Conservation (phyloP, 148 eudicot genomes). For the Cornus controversa region DNA sequence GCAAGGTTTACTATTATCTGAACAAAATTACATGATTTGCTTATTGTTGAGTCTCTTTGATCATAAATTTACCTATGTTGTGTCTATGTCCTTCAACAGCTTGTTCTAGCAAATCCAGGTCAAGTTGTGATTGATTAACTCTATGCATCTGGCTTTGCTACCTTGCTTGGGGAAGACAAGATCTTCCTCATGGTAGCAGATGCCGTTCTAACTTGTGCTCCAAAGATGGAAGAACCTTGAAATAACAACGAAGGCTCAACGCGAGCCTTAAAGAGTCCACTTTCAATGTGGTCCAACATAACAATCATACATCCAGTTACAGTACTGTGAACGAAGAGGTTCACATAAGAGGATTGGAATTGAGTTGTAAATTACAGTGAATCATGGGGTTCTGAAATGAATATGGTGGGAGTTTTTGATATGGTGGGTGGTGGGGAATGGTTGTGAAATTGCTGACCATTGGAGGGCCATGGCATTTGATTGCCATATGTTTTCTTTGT, state of each 20-base stretch:
- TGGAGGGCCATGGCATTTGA: background rate
- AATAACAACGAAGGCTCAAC: background rate
- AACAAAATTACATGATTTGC: background rate
- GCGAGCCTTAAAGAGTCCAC: background rate
- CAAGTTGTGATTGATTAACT: conserved; percentile 50
- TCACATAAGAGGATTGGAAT: background rate
- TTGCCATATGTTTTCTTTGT: background rate
- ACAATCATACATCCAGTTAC: background rate
- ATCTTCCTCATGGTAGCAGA: conserved; percentile 61
- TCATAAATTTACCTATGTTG: background rate
- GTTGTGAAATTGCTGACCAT: background rate
- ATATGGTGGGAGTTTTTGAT: background rate
- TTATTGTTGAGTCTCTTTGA: background rate
- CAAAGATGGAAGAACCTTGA: conserved; percentile 40
- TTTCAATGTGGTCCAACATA: background rate
- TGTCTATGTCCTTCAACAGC: conserved; percentile 28
- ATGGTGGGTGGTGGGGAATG: background rate
- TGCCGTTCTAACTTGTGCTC: conserved; percentile 42
- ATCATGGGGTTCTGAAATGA: background rate
- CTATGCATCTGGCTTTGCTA: conserved; percentile 40
- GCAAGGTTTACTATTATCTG: no score
- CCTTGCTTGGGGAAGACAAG: conserved; percentile 48
- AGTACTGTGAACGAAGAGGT: background rate
- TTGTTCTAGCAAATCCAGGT: conserved; percentile 62
- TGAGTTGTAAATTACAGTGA: background rate